Conservation (phyloP, 148 eudicot genomes). For the Vaccinium corymbosum region DNA sequence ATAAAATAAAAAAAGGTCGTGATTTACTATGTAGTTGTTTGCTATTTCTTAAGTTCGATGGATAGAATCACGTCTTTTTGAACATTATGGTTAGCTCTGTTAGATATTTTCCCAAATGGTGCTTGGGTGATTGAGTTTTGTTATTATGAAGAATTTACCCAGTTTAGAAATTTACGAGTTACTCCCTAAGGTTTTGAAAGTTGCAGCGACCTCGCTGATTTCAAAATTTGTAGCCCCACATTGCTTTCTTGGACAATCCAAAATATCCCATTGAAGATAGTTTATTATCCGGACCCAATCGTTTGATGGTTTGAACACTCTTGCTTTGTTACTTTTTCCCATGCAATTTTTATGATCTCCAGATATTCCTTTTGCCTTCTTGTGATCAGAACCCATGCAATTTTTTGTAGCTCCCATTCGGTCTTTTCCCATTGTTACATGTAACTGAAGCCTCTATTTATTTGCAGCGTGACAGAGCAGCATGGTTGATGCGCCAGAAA, state of each 20-base stretch:
- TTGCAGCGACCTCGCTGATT: neutral
- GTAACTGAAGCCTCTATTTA: neutral
- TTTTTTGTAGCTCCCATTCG: neutral
- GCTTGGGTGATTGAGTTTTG: neutral
- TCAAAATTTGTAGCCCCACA: neutral
- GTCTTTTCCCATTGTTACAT: neutral
- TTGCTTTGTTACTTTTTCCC: neutral
- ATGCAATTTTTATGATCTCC: neutral
- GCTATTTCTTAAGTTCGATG: neutral
- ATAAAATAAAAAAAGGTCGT: too few species aligned
- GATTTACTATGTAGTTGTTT: too few species aligned
- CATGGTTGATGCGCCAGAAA: slow-evolving; percentile 72
- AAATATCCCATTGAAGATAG: too few species aligned
- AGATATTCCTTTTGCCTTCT: neutral
- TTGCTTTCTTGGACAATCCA: neutral
- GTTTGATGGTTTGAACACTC: neutral
- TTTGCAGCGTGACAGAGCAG: slow-evolving; percentile 92
- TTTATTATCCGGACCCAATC: neutral
- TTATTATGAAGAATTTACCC: neutral
- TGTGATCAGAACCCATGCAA: neutral
- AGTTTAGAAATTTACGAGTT: neutral
- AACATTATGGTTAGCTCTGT: neutral
- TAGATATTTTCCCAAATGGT: neutral
- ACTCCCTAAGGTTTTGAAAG: neutral
- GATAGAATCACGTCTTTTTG: neutral